Base-by-base conservation (phyloP, 106 monocot species). In the Cymbidium sinense region DNA sequence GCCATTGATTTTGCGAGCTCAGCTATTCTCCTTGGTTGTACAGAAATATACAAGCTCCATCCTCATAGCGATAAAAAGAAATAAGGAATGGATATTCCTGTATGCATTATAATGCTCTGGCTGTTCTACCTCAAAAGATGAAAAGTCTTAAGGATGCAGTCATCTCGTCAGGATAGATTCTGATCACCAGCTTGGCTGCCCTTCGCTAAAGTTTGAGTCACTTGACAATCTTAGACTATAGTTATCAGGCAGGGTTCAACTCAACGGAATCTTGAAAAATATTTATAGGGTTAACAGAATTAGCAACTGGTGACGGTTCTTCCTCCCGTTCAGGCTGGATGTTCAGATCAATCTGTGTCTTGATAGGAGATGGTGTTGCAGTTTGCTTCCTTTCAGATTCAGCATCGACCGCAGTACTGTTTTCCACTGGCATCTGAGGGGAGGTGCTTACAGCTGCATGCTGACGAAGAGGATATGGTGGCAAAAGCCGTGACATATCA, bases 271-370 rank as follows among this genome's bases (percentile, higher is more conserved):
- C 58, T n/a, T 58, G n/a, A 58, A 58, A 58, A 58, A 23, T 58
- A 19, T 23, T 62, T 23, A 62, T 62, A 8, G 61, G 2, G 50
- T 70, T 62, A 1, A 74, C 79, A 21, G 74, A 33, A 41, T 83
- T 86, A 4, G 89, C 55, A 47, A 79, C 79, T 33, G 86, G 90
- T 0, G 90, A 88, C 18, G 80, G 75, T 64, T 93, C 93, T 61
- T 93, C 93, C 52, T 93, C 93, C 79, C 89, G 76, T 71, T 95
- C 95, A 21, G 95, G 95, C 73, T 91, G 91, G 29, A 89, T 91
- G 78, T 95, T 95, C 43, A 95, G 71, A 73, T 95, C 95, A 64
- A 95, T 95, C 81, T 85, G 79, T 1, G 87, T 77, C 84, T 89
- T 95, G 17, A 88, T 73, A 27, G 94, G 87, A 52, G 89, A 87